Evolutionary conservation across 139 green algal species (phyloP).

Genomic region (Haematococcus lacustris): DNA sequence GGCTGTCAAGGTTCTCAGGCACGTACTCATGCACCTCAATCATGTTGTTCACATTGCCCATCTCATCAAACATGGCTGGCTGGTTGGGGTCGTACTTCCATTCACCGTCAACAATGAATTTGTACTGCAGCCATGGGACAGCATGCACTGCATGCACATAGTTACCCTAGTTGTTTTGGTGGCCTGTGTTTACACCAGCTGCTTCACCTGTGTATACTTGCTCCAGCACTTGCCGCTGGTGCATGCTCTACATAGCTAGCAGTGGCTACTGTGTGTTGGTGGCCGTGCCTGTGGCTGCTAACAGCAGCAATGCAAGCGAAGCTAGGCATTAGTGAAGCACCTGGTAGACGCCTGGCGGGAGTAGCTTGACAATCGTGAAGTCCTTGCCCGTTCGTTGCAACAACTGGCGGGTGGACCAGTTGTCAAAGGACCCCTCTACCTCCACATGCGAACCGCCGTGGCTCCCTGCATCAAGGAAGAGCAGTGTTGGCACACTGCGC

Average conservation of each 20-base stretch:
- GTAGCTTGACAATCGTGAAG: constrained; percentile 93
- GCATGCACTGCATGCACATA: too few relatives aligned
- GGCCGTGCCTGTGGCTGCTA: too few relatives aligned
- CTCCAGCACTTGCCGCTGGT: background rate
- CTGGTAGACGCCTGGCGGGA: constrained; percentile 91
- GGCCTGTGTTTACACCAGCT: background rate
- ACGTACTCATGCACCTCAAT: constrained; percentile 95
- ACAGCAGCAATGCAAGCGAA: too few relatives aligned
- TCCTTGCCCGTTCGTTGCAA: constrained; percentile 85
- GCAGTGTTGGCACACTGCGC: background rate
- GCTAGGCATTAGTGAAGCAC: too few relatives aligned
- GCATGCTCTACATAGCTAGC: background rate
- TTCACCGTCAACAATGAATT: constrained; percentile 94
- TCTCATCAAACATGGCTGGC: constrained; percentile 92
- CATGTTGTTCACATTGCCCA: constrained; percentile 98
- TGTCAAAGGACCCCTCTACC: constrained; percentile 95
- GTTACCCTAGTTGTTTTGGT: too few relatives aligned
- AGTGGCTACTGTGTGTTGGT: too few relatives aligned
- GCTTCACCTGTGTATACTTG: background rate
- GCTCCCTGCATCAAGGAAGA: constrained; percentile 47
- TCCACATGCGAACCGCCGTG: constrained; percentile 83
- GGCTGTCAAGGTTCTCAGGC: constrained; percentile 87
- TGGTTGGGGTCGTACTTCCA: constrained; percentile 97
- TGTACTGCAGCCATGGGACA: constrained; percentile 68
- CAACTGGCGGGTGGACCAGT: constrained; percentile 77